Conservation (phyloP, 1,284 basidiomycete species). For the Entoloma clypeatum region DNA sequence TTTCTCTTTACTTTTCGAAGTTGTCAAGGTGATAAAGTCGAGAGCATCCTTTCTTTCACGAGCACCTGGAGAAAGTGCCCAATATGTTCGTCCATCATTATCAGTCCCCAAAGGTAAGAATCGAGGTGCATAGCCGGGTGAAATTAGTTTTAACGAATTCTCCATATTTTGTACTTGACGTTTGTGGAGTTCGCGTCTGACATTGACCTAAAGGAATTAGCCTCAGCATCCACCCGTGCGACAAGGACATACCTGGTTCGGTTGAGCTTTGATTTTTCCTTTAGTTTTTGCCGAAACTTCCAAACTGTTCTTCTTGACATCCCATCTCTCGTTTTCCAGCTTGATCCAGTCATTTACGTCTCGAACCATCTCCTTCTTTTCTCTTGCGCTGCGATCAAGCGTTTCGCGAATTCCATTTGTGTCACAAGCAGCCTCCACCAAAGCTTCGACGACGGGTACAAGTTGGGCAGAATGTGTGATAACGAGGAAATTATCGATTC, state of each 20-base stretch:
- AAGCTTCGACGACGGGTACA: slow-evolving; percentile 54
- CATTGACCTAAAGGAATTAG: slow-evolving; percentile 22
- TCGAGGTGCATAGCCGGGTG: slow-evolving; percentile 37
- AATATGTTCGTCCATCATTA: slow-evolving; percentile 49
- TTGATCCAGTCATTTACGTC: slow-evolving; percentile 49
- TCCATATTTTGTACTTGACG: slow-evolving; percentile 36
- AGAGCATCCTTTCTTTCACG: slow-evolving; percentile 44
- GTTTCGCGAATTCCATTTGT: slow-evolving; percentile 50
- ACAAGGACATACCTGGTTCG: not conserved
- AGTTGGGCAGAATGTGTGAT: slow-evolving; percentile 57
- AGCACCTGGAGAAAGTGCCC: slow-evolving; percentile 47
- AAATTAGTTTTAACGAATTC: slow-evolving; percentile 36
- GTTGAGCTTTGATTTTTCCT: slow-evolving; percentile 5
- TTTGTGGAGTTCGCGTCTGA: slow-evolving; percentile 35
- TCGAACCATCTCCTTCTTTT: slow-evolving; percentile 49
- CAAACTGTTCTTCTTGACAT: slow-evolving; percentile 20
- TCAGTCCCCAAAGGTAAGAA: slow-evolving; percentile 49
- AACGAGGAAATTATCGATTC: slow-evolving; percentile 18
- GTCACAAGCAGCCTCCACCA: slow-evolving; percentile 50
- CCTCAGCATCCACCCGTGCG: not conserved
- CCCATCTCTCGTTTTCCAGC: slow-evolving; percentile 38
- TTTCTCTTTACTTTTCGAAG: slow-evolving; percentile 25
- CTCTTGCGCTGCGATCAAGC: slow-evolving; percentile 50
- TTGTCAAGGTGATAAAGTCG: slow-evolving; percentile 33
- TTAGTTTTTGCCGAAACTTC: slow-evolving; percentile 24